A percentile compares a stretch with the other conserved stretches of the same genome.
Conservation (phyloP, 371 early-diverging fungal species). For the Mortierella sp. region DNA sequence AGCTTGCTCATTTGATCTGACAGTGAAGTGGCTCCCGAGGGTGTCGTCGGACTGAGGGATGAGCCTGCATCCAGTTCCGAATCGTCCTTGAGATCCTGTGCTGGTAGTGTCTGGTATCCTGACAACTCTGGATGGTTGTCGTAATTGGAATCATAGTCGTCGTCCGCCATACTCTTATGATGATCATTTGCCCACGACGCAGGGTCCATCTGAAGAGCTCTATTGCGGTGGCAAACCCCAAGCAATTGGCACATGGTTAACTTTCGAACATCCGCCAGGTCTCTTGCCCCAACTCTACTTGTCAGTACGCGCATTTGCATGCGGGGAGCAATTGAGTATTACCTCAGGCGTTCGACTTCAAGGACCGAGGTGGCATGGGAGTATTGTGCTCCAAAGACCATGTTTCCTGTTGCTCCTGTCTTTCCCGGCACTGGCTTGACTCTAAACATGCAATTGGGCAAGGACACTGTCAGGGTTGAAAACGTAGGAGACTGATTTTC, state of each 20-base stretch:
- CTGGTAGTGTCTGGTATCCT: conserved; percentile 57
- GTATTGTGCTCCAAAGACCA: conserved; percentile 58
- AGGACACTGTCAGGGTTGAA: not conserved
- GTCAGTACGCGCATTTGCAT: not conserved
- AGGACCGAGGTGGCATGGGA: conserved; percentile 53
- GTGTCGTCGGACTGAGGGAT: conserved; percentile 26
- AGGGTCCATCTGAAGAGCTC: conserved; percentile 54
- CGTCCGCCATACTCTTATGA: conserved; percentile 20
- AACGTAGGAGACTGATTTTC: conserved; percentile 13
- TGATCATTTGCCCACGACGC: conserved; percentile 41
- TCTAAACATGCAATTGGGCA: conserved; percentile 20
- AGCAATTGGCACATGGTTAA: not conserved
- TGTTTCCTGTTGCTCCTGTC: conserved; percentile 54
- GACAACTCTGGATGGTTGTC: conserved; percentile 51
- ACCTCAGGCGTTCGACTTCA: conserved; percentile 56
- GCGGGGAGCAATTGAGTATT: not conserved
- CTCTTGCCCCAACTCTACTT: too few relatives aligned
- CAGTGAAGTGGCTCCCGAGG: conserved; percentile 5
- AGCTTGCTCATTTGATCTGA: conserved; percentile 4
- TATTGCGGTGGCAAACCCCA: conserved; percentile 13
- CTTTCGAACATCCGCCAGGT: not conserved
- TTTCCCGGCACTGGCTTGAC: conserved; percentile 54
- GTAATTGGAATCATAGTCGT: conserved; percentile 43
- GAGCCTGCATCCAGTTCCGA: conserved; percentile 39
- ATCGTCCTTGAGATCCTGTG: conserved; percentile 49